A percentile compares a stretch with the other conserved stretches of the same genome.
These are phyloP conservation scores for Penicillium alfredii DNA, from an alignment of 495 filamentous ascomycete genomes.

Conservation along the genomic window DNA sequence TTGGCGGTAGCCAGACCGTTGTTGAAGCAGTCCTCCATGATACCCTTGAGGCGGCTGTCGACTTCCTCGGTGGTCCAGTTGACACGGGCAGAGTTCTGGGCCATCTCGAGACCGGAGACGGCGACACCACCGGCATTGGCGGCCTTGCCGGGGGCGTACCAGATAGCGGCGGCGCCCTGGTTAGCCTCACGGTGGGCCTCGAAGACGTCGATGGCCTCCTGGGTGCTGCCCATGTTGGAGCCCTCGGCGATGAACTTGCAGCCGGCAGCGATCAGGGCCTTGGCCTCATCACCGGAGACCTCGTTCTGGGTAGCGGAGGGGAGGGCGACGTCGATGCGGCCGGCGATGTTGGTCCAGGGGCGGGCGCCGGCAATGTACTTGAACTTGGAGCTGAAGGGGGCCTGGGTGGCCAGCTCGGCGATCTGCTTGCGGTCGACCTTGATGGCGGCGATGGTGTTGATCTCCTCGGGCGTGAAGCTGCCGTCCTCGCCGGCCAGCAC, in stretches of 20 bases:
- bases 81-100: slow-evolving; percentile 86
- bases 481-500: slow-evolving; percentile 57
- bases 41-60: slow-evolving; percentile 82
- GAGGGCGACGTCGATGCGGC: slow-evolving; percentile 83
- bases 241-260: slow-evolving; percentile 89
- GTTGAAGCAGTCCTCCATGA: slow-evolving; percentile 93
- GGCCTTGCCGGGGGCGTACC: slow-evolving; percentile 92
- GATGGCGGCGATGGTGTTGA: slow-evolving; percentile 68
- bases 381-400: slow-evolving; percentile 58
- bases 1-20: slow-evolving; percentile 85
- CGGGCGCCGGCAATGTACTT: slow-evolving; percentile 83
- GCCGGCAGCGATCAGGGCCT: slow-evolving; percentile 70
- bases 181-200: slow-evolving; percentile 72
- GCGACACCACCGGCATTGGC: slow-evolving; percentile 98
- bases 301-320: slow-evolving; percentile 97
- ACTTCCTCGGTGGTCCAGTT: slow-evolving; percentile 86
- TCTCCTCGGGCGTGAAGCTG: slow-evolving; percentile 69
- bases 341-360: slow-evolving; percentile 78
- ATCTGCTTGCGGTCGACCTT: slow-evolving; percentile 87
- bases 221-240: slow-evolving; percentile 98
- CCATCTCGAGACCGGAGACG: slow-evolving; percentile 97
- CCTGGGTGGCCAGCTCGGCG: slow-evolving; percentile 50
- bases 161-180: slow-evolving; percentile 64
- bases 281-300: slow-evolving; percentile 81
- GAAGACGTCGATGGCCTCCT: slow-evolving; percentile 90